These are phyloP conservation scores for Trichoderma harzianum DNA, from an alignment of 2,329 filamentous ascomycete species.

Conservation along the genomic window DNA sequence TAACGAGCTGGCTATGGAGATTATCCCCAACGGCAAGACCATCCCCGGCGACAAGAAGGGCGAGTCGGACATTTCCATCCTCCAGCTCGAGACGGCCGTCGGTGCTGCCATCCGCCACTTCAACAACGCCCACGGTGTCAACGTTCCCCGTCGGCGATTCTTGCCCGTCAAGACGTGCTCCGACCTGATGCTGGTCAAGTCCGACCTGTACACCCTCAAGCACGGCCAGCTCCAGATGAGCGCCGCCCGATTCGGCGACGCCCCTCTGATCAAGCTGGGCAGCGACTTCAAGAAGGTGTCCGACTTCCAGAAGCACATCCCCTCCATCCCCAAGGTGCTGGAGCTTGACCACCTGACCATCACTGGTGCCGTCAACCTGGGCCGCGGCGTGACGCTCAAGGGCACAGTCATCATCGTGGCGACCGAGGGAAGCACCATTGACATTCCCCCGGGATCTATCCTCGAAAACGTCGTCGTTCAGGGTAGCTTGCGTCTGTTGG, in stretches of 20 bases:
- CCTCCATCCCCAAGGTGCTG: constrained; percentile 84
- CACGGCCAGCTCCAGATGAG: constrained; percentile 98
- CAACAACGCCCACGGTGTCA: constrained; percentile 97
- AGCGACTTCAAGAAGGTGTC: constrained; percentile 99
- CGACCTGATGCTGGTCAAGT: constrained; percentile 99
- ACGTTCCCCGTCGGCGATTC: constrained; percentile 96
- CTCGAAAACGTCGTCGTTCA: constrained; percentile 99
- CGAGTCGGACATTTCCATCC: constrained; percentile 94
- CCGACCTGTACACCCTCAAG: constrained; percentile 96
- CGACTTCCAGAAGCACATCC: constrained; percentile 85
- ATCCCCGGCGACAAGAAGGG: constrained; percentile 99
- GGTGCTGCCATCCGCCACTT: constrained; percentile 99
- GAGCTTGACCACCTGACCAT: constrained; percentile 95
- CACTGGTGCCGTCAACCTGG: constrained; percentile 94
- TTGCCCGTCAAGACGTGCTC: constrained; percentile 99
- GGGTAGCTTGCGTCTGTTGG: constrained; percentile 77
- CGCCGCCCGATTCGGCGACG: constrained; percentile 91
- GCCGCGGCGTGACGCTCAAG: constrained; percentile 92
- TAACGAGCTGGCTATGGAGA: constrained; percentile 98
- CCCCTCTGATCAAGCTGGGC: constrained; percentile 97
- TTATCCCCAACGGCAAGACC: constrained; percentile 98
- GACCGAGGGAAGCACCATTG: constrained; percentile 95
- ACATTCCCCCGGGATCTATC: constrained; percentile 93
- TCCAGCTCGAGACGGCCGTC: constrained; percentile 97
- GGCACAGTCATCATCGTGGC: constrained; percentile 99